A percentile compares a stretch with the other conserved stretches of the same genome.
phyloP scores from a whole-genome alignment of 2,329 filamentous ascomycete species.

The Trichophyton verrucosum region DNA sequence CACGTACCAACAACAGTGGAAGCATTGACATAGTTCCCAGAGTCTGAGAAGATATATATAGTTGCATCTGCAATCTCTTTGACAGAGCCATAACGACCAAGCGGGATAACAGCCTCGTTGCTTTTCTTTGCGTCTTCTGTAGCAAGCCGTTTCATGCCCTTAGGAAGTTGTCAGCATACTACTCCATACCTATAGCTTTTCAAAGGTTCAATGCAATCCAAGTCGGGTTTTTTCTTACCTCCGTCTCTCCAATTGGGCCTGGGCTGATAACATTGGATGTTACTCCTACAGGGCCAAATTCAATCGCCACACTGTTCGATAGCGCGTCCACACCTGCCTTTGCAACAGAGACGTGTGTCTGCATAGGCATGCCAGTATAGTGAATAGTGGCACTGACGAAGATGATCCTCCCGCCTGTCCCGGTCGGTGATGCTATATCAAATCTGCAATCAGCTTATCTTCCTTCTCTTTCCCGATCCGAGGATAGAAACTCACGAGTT shows the following conservation, averaged over 20 bases:
- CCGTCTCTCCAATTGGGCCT: slow-evolving; percentile 73
- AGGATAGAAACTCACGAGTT: slow-evolving; percentile 25
- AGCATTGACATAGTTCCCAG: slow-evolving; percentile 76
- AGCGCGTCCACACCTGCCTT: slow-evolving; percentile 87
- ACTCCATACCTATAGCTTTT: too few species aligned
- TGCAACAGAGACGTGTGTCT: slow-evolving; percentile 80
- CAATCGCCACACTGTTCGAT: slow-evolving; percentile 64
- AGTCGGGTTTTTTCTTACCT: slow-evolving; percentile 29
- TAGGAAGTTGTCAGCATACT: neutral
- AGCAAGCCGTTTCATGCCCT: slow-evolving; percentile 53
- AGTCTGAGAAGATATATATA: slow-evolving; percentile 74
- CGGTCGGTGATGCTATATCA: slow-evolving; percentile 29
- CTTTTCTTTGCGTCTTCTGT: slow-evolving; percentile 41
- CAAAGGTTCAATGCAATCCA: too few species aligned
- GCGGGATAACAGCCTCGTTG: slow-evolving; percentile 47
- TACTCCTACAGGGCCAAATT: slow-evolving; percentile 78
- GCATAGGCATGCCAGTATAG: slow-evolving; percentile 73
- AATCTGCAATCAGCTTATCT: slow-evolving; percentile 12
- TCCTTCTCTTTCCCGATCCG: too few species aligned
- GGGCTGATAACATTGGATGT: slow-evolving; percentile 83
- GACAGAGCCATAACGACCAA: slow-evolving; percentile 64
- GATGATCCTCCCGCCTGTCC: slow-evolving; percentile 70
- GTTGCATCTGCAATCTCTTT: slow-evolving; percentile 90
- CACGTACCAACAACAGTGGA: slow-evolving; percentile 54
- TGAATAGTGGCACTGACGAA: slow-evolving; percentile 87